A percentile compares a stretch with the other conserved stretches of the same genome.
phyloP scores from a whole-genome alignment of 768 basidiomycete genomes.

The Russula sp. region DNA sequence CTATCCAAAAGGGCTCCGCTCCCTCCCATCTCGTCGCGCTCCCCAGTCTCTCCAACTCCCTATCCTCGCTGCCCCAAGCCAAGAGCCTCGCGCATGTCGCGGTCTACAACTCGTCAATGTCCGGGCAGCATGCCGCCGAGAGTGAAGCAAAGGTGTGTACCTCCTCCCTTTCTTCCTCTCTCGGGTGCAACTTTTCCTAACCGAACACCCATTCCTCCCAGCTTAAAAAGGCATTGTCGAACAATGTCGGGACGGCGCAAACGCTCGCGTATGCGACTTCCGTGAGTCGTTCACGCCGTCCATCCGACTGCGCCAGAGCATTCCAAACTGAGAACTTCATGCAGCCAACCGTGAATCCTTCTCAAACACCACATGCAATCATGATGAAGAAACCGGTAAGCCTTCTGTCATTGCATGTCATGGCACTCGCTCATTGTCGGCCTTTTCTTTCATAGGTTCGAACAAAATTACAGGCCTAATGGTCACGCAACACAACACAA shows the following conservation, averaged over 20 bases:
- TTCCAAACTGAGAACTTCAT: constrained; percentile 5
- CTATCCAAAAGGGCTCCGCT: constrained; percentile 31
- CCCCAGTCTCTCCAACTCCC: constrained; percentile 66
- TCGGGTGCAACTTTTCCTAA: background rate
- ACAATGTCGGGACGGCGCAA: constrained; percentile 38
- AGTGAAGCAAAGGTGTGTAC: constrained; percentile 69
- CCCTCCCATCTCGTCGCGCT: constrained; percentile 63
- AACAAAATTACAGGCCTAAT: constrained; percentile 32
- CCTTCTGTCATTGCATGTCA: background rate
- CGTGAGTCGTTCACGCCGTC: constrained; percentile 22
- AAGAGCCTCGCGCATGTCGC: constrained; percentile 64
- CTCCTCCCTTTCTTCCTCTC: background rate
- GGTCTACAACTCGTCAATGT: constrained; percentile 62
- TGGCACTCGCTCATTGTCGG: constrained; percentile 8
- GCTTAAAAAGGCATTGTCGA: constrained; percentile 64
- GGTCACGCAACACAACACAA: constrained; percentile 15
- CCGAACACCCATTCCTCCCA: constrained; percentile 33
- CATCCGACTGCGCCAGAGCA: constrained; percentile 10
- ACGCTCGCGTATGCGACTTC: constrained; percentile 32
- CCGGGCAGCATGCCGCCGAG: constrained; percentile 61
- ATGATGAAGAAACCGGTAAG: constrained; percentile 40
- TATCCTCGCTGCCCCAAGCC: constrained; percentile 68
- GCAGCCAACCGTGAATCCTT: constrained; percentile 31
- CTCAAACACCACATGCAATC: constrained; percentile 33
- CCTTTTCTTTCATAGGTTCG: constrained; percentile 20